Evolutionary conservation across 139 green algal genomes (phyloP), one percentile per base, ranked within the genome.

Genomic region (Haematococcus sp.): DNA sequence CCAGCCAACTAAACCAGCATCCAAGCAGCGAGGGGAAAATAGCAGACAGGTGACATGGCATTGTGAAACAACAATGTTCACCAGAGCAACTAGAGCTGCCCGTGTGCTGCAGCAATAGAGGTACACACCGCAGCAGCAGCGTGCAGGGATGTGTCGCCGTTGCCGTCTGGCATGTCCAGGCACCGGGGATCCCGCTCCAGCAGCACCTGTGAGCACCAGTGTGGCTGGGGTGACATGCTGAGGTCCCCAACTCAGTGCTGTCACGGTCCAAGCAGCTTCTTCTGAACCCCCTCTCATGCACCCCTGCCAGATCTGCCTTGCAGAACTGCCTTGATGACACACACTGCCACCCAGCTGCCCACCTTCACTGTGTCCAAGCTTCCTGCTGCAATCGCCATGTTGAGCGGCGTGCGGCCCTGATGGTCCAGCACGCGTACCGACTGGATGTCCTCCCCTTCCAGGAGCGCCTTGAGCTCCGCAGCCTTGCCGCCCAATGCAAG

Each of bases 81-180:
- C n/a, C n/a, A n/a, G n/a, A n/a, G n/a, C n/a, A n/a, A n/a, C n/a
- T n/a, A n/a, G n/a, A n/a, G n/a, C n/a, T n/a, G n/a, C n/a, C 15
- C 56, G 40, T 19, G 40, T 11, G 40, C 40, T 49, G 40, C 7
- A 19, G 7, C 40, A 11, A 7, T 67, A 33, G 32, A n/a, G 58
- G 81, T 70, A 25, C 81, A 72, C 43, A 66, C 72, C 2, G 70
- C 68, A 23, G 76, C 81, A 0, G 79, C 81, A 23, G 68, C 65
- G 70, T 92, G 87, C 63, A 91, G 78, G 2, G 87, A 78, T 4
- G 79, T 82, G 84, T 83, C 79, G 68, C 80, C 87, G 16, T 27
- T 65, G 60, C 73, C 76, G 74, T 87, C 84, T 16, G 84, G 84
- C 69, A 84, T 72, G 61, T 80, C 75, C 63, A 68, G 34, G 67